Percentiles rank a stretch among this genome's conserved stretches.
Conservation (phyloP, 1,284 basidiomycete species). For the Ustilago sp. region DNA sequence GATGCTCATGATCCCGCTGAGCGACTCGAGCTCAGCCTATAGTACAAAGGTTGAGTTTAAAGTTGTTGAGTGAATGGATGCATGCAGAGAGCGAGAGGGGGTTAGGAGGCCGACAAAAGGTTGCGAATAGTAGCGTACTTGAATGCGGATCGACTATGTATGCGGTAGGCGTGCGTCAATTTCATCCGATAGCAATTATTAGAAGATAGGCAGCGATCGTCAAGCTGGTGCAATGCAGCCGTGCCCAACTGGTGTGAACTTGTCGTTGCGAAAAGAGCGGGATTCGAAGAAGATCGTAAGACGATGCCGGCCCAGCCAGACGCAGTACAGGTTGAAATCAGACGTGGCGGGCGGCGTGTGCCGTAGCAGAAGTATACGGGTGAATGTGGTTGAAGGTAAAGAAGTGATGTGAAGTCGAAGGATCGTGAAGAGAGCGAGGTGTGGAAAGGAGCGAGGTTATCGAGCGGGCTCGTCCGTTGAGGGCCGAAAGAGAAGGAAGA, state of each 20-base stretch:
- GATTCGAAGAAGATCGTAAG: not conserved
- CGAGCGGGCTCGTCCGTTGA: constrained; percentile 7
- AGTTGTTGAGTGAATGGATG: constrained; percentile 12
- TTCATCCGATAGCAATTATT: not conserved
- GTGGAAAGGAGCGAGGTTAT: not conserved
- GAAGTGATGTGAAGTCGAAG: constrained; percentile 3
- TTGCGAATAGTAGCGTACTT: not conserved
- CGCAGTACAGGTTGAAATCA: not conserved
- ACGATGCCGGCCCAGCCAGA: constrained; percentile 12
- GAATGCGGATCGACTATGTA: not conserved
- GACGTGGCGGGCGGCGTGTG: constrained; percentile 11
- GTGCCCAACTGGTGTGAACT: not conserved
- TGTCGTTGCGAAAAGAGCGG: not conserved
- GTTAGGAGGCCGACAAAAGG: not conserved
- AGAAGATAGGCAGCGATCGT: not conserved
- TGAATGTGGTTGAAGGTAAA: constrained; percentile 5
- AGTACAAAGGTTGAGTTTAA: not conserved
- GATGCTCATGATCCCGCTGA: constrained; percentile 56
- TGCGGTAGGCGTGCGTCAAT: not conserved
- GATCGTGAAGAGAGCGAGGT: not conserved
- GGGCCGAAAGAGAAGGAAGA: constrained; percentile 6
- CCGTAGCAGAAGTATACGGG: not conserved
- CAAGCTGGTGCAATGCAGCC: not conserved
- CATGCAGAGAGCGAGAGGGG: constrained; percentile 29
- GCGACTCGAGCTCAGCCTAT: constrained; percentile 40